phyloP scores from a whole-genome alignment of 2,329 filamentous ascomycete species.

The Colletotrichum spinosum region DNA sequence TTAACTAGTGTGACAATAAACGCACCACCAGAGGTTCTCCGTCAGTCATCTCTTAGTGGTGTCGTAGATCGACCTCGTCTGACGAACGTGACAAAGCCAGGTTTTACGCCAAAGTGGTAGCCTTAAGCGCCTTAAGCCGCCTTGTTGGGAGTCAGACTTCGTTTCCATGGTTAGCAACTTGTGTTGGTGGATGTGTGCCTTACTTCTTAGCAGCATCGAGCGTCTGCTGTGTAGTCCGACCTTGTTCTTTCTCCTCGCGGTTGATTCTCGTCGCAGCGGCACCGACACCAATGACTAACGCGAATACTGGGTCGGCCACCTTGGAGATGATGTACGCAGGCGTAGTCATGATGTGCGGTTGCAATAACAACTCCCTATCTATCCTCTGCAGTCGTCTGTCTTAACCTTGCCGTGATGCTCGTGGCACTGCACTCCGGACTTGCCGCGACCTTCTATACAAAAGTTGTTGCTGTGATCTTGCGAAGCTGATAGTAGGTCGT shows the following conservation, averaged over 20 bases:
- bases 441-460: too few relatives aligned
- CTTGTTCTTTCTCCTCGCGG: conserved; percentile 70
- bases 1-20: conserved; percentile 13
- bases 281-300: conserved; percentile 65
- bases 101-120: background rate
- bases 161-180: too few relatives aligned
- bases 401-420: too few relatives aligned
- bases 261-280: conserved; percentile 69
- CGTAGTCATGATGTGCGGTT: conserved; percentile 57
- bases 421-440: too few relatives aligned
- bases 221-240: conserved; percentile 62
- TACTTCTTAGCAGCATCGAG: conserved; percentile 60
- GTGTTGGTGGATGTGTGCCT: too few relatives aligned
- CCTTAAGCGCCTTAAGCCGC: conserved; percentile 40
- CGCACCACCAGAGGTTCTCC: background rate
- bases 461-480: too few relatives aligned
- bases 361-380: background rate
- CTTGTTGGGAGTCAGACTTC: conserved; percentile 25
- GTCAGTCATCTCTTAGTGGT: too few relatives aligned
- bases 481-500: too few relatives aligned
- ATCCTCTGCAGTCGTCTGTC: too few relatives aligned
- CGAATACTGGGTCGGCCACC: conserved; percentile 69
- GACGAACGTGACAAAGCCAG: too few relatives aligned
- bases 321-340: conserved; percentile 69
- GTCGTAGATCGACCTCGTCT: too few relatives aligned